Evolutionary conservation across 176 grass and related monocot genomes (phyloP).

Genomic region (Juncus inflexus): DNA sequence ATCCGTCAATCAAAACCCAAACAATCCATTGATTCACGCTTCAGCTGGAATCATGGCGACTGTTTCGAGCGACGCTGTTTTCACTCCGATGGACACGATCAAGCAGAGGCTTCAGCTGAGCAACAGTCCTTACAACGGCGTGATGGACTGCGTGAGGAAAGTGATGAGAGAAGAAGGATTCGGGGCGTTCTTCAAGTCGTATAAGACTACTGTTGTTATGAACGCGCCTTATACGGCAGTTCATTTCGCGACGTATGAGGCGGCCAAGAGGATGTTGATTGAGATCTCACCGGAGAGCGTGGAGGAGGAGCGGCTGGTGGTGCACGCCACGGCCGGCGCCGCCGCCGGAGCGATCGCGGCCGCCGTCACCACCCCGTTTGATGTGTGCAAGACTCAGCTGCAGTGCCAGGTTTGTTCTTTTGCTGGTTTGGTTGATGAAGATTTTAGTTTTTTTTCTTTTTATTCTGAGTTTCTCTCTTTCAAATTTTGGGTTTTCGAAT

Average conservation of each 20-base stretch:
- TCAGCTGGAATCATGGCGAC: conserved; percentile 71
- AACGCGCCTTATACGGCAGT: conserved; percentile 82
- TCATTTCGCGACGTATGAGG: conserved; percentile 84
- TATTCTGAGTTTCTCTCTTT: neutral
- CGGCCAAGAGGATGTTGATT: conserved; percentile 59
- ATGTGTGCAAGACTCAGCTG: conserved; percentile 86
- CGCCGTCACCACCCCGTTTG: conserved; percentile 58
- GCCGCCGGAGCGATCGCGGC: conserved; percentile 67
- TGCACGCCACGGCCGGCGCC: conserved; percentile 77
- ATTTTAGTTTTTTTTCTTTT: neutral
- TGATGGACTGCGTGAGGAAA: conserved; percentile 62
- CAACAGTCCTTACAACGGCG: conserved; percentile 71
- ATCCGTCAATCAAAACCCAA: conserved; percentile 48
- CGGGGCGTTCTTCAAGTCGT: conserved; percentile 60
- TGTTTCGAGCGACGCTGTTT: conserved; percentile 66
- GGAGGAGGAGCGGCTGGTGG: conserved; percentile 60
- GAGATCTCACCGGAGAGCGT: conserved; percentile 43
- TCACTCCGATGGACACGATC: conserved; percentile 92
- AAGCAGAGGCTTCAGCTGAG: conserved; percentile 92
- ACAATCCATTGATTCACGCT: conserved; percentile 72
- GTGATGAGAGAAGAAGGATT: conserved; percentile 65
- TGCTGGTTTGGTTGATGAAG: neutral
- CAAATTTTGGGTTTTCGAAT: neutral
- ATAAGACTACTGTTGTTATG: conserved; percentile 78
- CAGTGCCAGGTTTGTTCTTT: conserved; percentile 83